Percentiles rank a stretch among this genome's conserved stretches.
These are phyloP conservation scores for Puccinia triticina DNA, from an alignment of 1,284 basidiomycete genomes.

Conservation along the genomic window DNA sequence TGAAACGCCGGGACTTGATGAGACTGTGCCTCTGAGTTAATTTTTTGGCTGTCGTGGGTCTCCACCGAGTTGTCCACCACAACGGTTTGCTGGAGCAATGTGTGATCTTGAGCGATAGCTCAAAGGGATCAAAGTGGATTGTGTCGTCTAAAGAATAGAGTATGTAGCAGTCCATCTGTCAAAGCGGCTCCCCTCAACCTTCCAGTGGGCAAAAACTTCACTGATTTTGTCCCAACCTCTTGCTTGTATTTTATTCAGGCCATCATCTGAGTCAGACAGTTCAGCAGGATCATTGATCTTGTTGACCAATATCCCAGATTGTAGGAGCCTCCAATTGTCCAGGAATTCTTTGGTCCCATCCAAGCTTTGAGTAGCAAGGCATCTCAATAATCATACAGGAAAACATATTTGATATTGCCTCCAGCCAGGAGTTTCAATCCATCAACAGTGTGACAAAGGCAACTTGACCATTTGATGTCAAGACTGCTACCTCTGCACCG, in stretches of 20 bases:
- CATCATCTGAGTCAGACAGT: conserved; percentile 85
- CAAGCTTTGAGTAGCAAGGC: conserved; percentile 88
- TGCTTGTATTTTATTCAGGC: too few species aligned
- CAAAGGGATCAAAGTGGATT: conserved; percentile 90
- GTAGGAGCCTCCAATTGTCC: conserved; percentile 75
- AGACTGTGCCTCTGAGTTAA: too few species aligned
- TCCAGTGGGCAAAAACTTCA: too few species aligned
- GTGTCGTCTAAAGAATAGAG: conserved; percentile 88
- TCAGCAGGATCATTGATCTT: conserved; percentile 77
- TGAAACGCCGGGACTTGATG: too few species aligned
- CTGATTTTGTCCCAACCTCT: too few species aligned
- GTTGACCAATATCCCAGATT: conserved; percentile 59
- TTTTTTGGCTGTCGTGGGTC: too few species aligned
- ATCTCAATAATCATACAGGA: conserved; percentile 88
- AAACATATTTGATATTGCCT: conserved; percentile 94
- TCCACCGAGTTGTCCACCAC: too few species aligned
- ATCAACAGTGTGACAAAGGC: conserved; percentile 92
- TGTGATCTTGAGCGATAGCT: conserved; percentile 94
- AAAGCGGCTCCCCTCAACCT: too few species aligned
- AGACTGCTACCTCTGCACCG: conserved; percentile 83
- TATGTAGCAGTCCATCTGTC: too few species aligned
- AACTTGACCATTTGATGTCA: conserved; percentile 91
- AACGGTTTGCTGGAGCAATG: conserved; percentile 74
- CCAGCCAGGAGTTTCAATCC: conserved; percentile 89
- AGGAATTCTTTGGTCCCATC: conserved; percentile 96